phyloP scores from a whole-genome alignment of 495 filamentous ascomycete species.

The Lineolata rhizophorae region DNA sequence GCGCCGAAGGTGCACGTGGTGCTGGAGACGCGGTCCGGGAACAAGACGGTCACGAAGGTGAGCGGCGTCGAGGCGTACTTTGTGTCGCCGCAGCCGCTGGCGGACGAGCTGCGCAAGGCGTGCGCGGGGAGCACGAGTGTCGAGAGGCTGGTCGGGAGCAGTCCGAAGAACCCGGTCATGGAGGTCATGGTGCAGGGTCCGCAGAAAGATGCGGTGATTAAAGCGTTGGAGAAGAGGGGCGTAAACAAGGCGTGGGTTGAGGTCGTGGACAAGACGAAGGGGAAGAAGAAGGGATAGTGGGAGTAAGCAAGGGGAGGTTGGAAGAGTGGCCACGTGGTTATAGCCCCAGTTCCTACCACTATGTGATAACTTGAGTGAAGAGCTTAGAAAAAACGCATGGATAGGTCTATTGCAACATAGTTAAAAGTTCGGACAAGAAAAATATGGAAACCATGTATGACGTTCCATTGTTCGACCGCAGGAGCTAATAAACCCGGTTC shows the following conservation, averaged over 20 bases:
- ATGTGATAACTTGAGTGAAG: too few species aligned
- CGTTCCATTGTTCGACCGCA: too few species aligned
- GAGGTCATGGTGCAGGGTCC: slow-evolving; percentile 53
- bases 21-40: slow-evolving; percentile 43
- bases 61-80: slow-evolving; percentile 39
- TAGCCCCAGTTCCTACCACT: too few species aligned
- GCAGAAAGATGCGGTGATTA: slow-evolving; percentile 36
- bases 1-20: slow-evolving; percentile 36
- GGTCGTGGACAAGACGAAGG: slow-evolving; percentile 48
- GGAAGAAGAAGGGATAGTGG: slow-evolving; percentile 43
- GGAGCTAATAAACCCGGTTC: too few species aligned
- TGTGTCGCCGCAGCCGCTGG: slow-evolving; percentile 35
- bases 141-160: slow-evolving; percentile 32
- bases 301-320: too few species aligned
- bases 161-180: slow-evolving; percentile 40
- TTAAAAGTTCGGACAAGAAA: too few species aligned
- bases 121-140: slow-evolving; percentile 53
- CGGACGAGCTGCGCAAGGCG: slow-evolving; percentile 47
- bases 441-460: too few species aligned
- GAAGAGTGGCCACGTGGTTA: too few species aligned
- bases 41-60: slow-evolving; percentile 45
- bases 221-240: slow-evolving; percentile 37
- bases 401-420: too few species aligned
- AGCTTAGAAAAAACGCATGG: too few species aligned
- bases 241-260: slow-evolving; percentile 40